phyloP scores from a whole-genome alignment of 2,329 filamentous ascomycete species.

The Conoideocrella luteorostrata region DNA sequence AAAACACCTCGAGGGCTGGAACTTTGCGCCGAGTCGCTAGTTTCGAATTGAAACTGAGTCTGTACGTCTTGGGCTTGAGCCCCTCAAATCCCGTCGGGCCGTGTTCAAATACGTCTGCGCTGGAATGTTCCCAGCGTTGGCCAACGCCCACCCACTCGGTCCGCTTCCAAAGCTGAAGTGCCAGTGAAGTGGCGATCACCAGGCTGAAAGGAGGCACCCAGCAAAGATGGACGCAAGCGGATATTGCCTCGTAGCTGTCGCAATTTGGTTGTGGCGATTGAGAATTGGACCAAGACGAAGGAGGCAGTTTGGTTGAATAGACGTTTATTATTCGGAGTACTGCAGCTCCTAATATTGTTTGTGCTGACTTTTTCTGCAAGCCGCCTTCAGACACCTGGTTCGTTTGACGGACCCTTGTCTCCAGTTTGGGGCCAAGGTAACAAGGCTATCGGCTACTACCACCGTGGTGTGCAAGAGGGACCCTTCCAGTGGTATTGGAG shows the following conservation, averaged over 20 bases:
- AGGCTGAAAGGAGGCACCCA: neutral
- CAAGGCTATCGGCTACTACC: no score
- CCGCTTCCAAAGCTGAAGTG: neutral
- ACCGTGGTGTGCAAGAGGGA: no score
- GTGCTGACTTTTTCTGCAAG: neutral
- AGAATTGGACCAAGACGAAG: no score
- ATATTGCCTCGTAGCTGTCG: no score
- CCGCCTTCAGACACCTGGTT: no score
- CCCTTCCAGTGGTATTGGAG: no score
- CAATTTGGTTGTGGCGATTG: no score
- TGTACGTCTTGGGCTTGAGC: slow-evolving; percentile 1
- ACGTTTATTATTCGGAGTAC: no score
- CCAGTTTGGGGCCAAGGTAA: no score
- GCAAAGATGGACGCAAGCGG: neutral
- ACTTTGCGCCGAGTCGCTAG: slow-evolving; percentile 4
- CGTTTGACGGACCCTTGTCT: no score
- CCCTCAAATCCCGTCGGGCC: slow-evolving; percentile 3
- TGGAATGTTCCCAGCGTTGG: neutral
- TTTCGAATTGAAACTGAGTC: neutral
- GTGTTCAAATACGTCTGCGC: neutral
- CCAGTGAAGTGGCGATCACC: slow-evolving; percentile 1
- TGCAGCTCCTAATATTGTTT: no score
- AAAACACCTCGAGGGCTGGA: neutral
- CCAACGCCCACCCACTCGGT: neutral
- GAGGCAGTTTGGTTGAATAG: no score